These are phyloP conservation scores for Gautieria morchelliformis DNA, from an alignment of 768 basidiomycete species.

Conservation along the genomic window DNA sequence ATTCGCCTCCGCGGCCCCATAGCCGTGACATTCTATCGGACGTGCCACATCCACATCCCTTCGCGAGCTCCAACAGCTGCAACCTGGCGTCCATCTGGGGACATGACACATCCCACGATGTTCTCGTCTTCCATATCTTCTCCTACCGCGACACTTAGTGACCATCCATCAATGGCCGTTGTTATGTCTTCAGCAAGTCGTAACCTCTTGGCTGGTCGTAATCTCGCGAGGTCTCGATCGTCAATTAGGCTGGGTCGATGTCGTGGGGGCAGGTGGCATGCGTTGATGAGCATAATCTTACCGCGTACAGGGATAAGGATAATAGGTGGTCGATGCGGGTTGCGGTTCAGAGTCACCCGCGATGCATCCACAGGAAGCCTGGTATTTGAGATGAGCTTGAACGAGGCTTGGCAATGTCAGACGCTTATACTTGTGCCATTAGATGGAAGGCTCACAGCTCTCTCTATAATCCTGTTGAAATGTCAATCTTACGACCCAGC, in stretches of 20 bases:
- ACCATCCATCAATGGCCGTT: slow-evolving; percentile 5
- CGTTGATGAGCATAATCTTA: slow-evolving; percentile 17
- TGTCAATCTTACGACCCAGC: not conserved
- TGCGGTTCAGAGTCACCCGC: slow-evolving; percentile 34
- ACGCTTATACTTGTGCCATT: not conserved
- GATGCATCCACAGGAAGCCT: slow-evolving; percentile 28
- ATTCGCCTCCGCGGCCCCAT: not conserved
- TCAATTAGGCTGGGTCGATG: not conserved
- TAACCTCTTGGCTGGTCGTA: not conserved
- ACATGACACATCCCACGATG: slow-evolving; percentile 5
- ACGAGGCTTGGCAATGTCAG: slow-evolving; percentile 39
- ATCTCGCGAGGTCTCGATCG: not conserved
- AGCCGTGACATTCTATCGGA: not conserved
- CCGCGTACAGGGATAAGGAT: slow-evolving; percentile 35
- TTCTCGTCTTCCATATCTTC: slow-evolving; percentile 1
- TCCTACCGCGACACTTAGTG: not conserved
- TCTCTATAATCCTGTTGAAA: slow-evolving; percentile 59
- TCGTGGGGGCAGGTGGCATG: slow-evolving; percentile 2
- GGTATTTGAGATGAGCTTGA: slow-evolving; percentile 47
- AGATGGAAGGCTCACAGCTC: slow-evolving; percentile 41
- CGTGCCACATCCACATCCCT: slow-evolving; percentile 5
- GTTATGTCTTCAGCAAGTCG: not conserved
- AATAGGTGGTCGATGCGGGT: slow-evolving; percentile 41
- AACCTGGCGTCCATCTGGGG: not conserved
- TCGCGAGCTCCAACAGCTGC: not conserved